Evolutionary conservation across 1,139 yeast species (phyloP).

Genomic region (Hyphopichia wangnamkhiaoensis): DNA sequence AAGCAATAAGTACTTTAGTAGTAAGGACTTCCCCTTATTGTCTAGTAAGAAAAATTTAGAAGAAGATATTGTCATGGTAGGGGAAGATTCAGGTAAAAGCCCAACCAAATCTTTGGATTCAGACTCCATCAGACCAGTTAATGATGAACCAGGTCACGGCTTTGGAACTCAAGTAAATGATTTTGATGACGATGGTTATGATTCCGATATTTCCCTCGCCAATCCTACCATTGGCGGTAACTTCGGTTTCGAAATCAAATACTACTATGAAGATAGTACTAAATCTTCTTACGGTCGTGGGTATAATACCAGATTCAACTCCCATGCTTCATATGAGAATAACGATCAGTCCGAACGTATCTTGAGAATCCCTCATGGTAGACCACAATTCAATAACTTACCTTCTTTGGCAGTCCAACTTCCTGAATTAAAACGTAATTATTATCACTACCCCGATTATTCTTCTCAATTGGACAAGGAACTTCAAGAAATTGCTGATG

Average conservation of each 20-base stretch:
- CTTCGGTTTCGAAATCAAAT: conserved; percentile 52
- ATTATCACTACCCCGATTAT: conserved; percentile 31
- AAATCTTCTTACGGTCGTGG: conserved; percentile 1
- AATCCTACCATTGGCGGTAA: conserved; percentile 52
- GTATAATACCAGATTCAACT: background rate
- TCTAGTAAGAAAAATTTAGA: conserved; percentile 3
- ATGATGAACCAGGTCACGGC: too few species aligned
- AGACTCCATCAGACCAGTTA: background rate
- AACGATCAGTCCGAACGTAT: conserved; percentile 5
- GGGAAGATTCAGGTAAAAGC: conserved; percentile 12
- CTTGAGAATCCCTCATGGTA: conserved; percentile 31
- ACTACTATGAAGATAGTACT: conserved; percentile 18
- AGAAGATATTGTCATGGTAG: conserved; percentile 9
- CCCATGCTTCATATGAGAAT: background rate
- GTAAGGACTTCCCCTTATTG: conserved; percentile 38
- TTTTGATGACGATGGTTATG: conserved; percentile 32
- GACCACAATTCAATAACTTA: conserved; percentile 32
- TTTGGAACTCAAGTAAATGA: conserved; percentile 9
- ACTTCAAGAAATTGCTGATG: conserved; percentile 18
- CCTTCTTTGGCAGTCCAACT: conserved; percentile 28
- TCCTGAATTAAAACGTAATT: conserved; percentile 30
- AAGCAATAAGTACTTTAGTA: conserved; percentile 23
- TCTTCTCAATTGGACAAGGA: conserved; percentile 16
- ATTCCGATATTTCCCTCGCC: conserved; percentile 53
- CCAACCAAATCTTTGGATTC: background rate